Base-by-base conservation (phyloP, 139 green algal species). In the Coccomyxa sp. region DNA sequence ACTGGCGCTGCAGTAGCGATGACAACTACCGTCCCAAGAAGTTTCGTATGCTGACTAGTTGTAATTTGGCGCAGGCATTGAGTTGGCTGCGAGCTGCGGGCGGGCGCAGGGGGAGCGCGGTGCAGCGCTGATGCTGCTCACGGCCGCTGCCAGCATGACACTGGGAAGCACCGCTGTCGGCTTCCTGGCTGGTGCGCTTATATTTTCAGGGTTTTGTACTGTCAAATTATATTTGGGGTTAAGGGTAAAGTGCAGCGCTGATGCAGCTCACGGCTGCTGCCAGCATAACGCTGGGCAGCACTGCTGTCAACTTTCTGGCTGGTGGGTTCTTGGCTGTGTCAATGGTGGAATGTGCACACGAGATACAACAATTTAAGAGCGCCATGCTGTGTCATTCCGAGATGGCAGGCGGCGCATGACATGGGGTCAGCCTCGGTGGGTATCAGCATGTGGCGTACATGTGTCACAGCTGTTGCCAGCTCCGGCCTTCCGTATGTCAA, bases 241-340 rank as follows among this genome's bases (percentile, higher is more conserved):
- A n/a, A n/a, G n/a, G n/a, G n/a, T n/a, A n/a, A n/a, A n/a, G 92
- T 21, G 87, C 87, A 25, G 86, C 83, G 58, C 76, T 94, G 28
- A 91, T 94, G 86, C 83, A 94, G 78, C 79, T 95, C 13, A 95
- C 92, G 1, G 91, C 93, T 0, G 89, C 81, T 9, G 83, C 86
- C 25, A 89, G 87, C 57, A 81, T 95, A 32, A 89, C 81, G 0
- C 82, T 90, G n/a, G 77, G 87, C 31, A 90, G 92, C 85, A 91
- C 90, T 27, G 90, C 84, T 1, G 38, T 86, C 0, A 92, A 92
- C 60, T 94, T 95, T 63, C 23, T 88, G 17, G 60, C 90, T 9
- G 93, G 93, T 79, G 31, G 11, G 76, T 23, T n/a, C n/a, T n/a
- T n/a, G n/a, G n/a, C n/a, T n/a, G n/a, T n/a, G n/a, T n/a, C n/a